Conservation (phyloP, 202 grass and related monocot species). For the Carex arenaria region DNA sequence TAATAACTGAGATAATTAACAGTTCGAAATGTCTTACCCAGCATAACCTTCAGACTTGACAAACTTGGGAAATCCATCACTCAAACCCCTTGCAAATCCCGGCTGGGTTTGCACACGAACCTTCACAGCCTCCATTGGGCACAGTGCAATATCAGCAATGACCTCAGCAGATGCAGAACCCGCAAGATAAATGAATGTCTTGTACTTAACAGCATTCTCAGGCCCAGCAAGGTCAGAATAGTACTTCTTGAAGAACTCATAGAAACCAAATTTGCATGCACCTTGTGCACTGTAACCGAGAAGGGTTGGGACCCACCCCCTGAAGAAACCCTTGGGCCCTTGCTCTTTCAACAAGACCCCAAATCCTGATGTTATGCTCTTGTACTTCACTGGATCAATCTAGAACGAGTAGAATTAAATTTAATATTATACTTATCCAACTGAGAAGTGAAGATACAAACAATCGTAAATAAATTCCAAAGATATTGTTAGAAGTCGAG, state of each 20-base stretch:
- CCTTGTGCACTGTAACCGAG: conserved; percentile 95
- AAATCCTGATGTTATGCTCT: conserved; percentile 84
- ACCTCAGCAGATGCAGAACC: conserved; percentile 97
- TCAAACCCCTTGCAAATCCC: conserved; percentile 83
- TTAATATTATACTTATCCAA: not conserved
- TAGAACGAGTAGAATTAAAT: conserved; percentile 27
- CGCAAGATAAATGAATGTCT: conserved; percentile 95
- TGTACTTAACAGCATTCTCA: conserved; percentile 86
- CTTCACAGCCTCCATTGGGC: conserved; percentile 94
- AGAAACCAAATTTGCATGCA: conserved; percentile 95
- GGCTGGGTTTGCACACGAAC: conserved; percentile 95
- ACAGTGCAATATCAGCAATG: conserved; percentile 89
- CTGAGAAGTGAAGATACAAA: conserved; percentile 1
- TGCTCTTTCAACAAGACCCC: conserved; percentile 88
- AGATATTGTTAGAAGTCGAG: not conserved
- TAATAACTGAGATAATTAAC: not conserved
- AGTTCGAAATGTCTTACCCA: conserved; percentile 45
- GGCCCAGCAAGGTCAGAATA: conserved; percentile 96
- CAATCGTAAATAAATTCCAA: not conserved
- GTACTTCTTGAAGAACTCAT: conserved; percentile 98
- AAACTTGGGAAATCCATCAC: conserved; percentile 89
- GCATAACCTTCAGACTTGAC: conserved; percentile 67
- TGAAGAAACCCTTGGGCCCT: conserved; percentile 75
- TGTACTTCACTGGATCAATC: conserved; percentile 88
- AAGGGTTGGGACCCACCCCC: conserved; percentile 92